Base-by-base conservation (phyloP, 169 alveolate species). In the Theileria sp. region DNA sequence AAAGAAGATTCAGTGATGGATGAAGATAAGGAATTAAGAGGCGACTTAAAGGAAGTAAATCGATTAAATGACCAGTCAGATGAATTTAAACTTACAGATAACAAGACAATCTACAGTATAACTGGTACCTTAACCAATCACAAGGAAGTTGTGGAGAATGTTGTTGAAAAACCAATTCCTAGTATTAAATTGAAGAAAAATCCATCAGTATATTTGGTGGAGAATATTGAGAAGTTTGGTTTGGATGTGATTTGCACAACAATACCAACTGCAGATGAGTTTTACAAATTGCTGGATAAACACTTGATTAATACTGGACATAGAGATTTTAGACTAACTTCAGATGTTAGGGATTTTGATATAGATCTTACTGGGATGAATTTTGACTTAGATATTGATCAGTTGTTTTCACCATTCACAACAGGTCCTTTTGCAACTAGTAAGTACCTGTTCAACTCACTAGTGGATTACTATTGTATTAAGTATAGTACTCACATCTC, bases 381-480 rank as follows among this genome's bases (percentile, higher is more conserved):
- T 49, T 78, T 71, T 34, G 88, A 83, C 38, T 83, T 23, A 15
- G 93, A 90, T 68, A 69, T 87, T 49, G 94, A 90, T 61, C 93
- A 90, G 26, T 65, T 87, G 79, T 87, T 90, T 36, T 84, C 84
- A 26, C 86, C 81, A 60, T 80, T 64, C 75, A 80, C 80, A 60
- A 10, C 86, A 19, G 82, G 84, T n/a, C 91, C 92, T 13, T 56
- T 78, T 62, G 50, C 69, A 44, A 70, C 86, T 13, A 87, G 91
- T 30, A 90, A 86, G 77, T 81, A 85, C 32, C 82, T 90, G 65
- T 84, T 75, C 75, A 76, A 61, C 64, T 87, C 94, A 0, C 78
- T 90, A 49, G 88, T 90, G 51, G 86, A 77, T 60, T 90, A 90
- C 85, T 76, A 90, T 69, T 68, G 93, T 15, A 90, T 84, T 25